Conservation (phyloP, 2,329 filamentous ascomycete genomes). For the Diaporthe vaccinii region DNA sequence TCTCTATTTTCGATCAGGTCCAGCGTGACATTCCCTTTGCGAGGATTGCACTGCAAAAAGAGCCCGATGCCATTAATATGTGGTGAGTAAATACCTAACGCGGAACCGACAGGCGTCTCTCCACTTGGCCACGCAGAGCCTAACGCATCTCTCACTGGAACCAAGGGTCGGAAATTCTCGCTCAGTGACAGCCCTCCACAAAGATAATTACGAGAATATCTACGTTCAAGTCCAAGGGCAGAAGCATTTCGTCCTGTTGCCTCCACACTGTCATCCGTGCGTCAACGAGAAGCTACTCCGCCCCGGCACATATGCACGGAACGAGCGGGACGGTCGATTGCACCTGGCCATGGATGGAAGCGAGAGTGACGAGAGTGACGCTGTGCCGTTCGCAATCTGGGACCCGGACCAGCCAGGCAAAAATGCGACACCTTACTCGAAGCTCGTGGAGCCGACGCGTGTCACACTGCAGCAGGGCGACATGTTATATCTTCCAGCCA, state of each 20-base stretch:
- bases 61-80: slow-evolving; percentile 83
- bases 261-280: slow-evolving; percentile 77
- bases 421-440: slow-evolving; percentile 70
- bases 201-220: slow-evolving; percentile 88
- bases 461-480: slow-evolving; percentile 80
- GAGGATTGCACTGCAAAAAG: slow-evolving; percentile 74
- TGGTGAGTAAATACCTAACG: slow-evolving; percentile 57
- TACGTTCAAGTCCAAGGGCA: slow-evolving; percentile 81
- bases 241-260: slow-evolving; percentile 82
- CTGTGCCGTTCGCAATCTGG: slow-evolving; percentile 79
- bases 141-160: slow-evolving; percentile 3
- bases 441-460: slow-evolving; percentile 70
- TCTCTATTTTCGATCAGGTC: slow-evolving; percentile 72
- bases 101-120: background rate
- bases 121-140: background rate
- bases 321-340: slow-evolving; percentile 47
- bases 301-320: slow-evolving; percentile 71
- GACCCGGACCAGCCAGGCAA: slow-evolving; percentile 73
- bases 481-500: slow-evolving; percentile 84
- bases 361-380: slow-evolving; percentile 44
- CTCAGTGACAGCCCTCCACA: slow-evolving; percentile 80
- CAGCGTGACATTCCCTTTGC: slow-evolving; percentile 78
- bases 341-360: slow-evolving; percentile 52
- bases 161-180: slow-evolving; percentile 76
- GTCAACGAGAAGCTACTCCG: slow-evolving; percentile 73